phyloP scores from a whole-genome alignment of 805 yeast genomes.

The Monosporozyma servazzii region DNA sequence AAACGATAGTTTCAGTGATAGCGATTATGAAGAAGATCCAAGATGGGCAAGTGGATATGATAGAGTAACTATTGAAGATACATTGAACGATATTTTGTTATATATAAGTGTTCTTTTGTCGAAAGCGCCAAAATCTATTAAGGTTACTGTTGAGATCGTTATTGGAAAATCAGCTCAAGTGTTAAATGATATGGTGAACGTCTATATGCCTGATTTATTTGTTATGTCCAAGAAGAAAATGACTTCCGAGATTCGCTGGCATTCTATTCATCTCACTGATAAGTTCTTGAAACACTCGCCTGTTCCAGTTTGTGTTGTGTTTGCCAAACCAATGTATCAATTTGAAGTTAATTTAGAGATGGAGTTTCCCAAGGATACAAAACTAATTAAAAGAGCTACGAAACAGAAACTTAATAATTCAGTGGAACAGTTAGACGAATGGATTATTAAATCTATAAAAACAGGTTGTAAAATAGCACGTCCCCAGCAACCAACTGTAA shows the following conservation, averaged over 20 bases:
- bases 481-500: conserved; percentile 1
- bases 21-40: conserved; percentile 3
- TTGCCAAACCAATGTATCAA: conserved; percentile 21
- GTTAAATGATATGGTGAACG: conserved; percentile 24
- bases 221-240: conserved; percentile 20
- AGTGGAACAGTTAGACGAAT: not conserved
- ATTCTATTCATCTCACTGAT: conserved; percentile 20
- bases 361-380: not conserved
- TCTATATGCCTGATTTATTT: conserved; percentile 27
- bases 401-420: not conserved
- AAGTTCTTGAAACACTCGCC: conserved; percentile 21
- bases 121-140: conserved; percentile 17
- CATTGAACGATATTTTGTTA: conserved; percentile 17
- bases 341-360: conserved; percentile 17
- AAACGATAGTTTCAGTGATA: not conserved
- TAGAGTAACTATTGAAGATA: conserved; percentile 15
- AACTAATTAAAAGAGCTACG: not conserved
- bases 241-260: conserved; percentile 19
- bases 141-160: conserved; percentile 28
- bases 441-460: not conserved
- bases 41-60: conserved; percentile 29
- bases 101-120: conserved; percentile 12
- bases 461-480: not conserved
- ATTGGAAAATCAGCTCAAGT: conserved; percentile 21
- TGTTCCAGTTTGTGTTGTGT: conserved; percentile 24